Percentiles rank a stretch among this genome's conserved stretches.
These are phyloP conservation scores for Solanum sitiens DNA, from an alignment of 257 asterid species.

Conservation along the genomic window DNA sequence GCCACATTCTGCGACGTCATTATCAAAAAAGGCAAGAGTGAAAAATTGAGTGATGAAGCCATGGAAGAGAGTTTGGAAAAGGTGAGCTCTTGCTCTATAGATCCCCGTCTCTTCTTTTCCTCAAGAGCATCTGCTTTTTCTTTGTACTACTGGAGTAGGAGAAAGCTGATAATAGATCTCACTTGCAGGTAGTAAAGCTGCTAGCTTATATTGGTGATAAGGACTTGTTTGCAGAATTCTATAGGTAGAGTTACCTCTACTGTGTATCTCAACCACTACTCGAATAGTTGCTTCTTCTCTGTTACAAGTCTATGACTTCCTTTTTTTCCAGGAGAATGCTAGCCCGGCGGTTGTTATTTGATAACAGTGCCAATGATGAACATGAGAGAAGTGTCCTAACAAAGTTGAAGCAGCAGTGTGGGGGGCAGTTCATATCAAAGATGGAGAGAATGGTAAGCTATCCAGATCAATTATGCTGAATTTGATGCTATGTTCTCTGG, in stretches of 20 bases:
- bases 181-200: constrained; percentile 77
- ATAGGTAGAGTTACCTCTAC: constrained; percentile 39
- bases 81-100: constrained; percentile 20
- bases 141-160: background rate
- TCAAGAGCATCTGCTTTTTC: background rate
- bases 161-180: background rate
- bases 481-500: background rate
- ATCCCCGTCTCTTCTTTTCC: background rate
- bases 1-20: constrained; percentile 96
- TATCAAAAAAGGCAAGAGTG: constrained; percentile 94
- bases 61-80: constrained; percentile 92
- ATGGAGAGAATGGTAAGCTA: constrained; percentile 98
- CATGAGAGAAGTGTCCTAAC: constrained; percentile 95
- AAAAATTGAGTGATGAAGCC: constrained; percentile 94
- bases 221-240: constrained; percentile 95
- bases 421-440: constrained; percentile 96
- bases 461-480: background rate
- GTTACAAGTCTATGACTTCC: background rate
- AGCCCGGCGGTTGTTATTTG: constrained; percentile 80
- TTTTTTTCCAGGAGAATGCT: constrained; percentile 67
- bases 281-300: background rate
- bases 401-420: constrained; percentile 98
- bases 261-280: background rate
- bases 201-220: constrained; percentile 92
- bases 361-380: constrained; percentile 97